These are phyloP conservation scores for Annulohypoxylon nitens DNA, from an alignment of 495 filamentous ascomycete genomes.

Conservation along the genomic window DNA sequence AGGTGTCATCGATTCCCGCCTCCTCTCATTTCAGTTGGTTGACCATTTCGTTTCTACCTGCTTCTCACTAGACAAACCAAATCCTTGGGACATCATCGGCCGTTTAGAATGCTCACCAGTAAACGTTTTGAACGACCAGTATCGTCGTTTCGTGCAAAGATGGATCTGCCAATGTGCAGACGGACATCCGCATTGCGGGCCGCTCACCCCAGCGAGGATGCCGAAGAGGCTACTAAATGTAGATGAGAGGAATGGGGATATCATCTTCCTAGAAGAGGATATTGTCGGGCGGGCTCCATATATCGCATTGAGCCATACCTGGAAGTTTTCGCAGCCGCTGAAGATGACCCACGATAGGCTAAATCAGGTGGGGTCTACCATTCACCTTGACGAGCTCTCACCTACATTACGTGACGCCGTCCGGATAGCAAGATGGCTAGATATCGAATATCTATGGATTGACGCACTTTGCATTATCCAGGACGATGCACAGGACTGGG, in stretches of 20 bases:
- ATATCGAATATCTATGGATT: neutral
- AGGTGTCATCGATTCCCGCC: neutral
- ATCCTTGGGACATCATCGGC: slow-evolving; percentile 12
- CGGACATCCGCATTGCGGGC: neutral
- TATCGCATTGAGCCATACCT: slow-evolving; percentile 10
- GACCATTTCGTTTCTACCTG: neutral
- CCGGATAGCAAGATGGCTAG: slow-evolving; percentile 7
- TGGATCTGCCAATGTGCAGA: slow-evolving; percentile 8
- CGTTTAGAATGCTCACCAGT: slow-evolving; percentile 2
- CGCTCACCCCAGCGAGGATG: neutral
- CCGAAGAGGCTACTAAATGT: slow-evolving; percentile 6
- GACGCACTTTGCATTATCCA: slow-evolving; percentile 11
- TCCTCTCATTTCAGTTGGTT: neutral
- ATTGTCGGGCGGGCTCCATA: neutral
- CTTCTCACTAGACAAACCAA: neutral
- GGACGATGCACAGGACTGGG: neutral
- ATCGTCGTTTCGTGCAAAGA: slow-evolving; percentile 3
- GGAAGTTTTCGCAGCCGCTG: slow-evolving; percentile 13
- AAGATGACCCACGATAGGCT: slow-evolving; percentile 5
- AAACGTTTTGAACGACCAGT: slow-evolving; percentile 9
- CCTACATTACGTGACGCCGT: slow-evolving; percentile 7
- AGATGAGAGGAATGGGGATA: neutral
- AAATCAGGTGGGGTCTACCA: slow-evolving; percentile 1
- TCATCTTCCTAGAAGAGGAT: slow-evolving; percentile 7
- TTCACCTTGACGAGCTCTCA: slow-evolving; percentile 10